Evolutionary conservation across 2,329 filamentous ascomycete genomes (phyloP).

Genomic region (Apiospora rasikravindrae): DNA sequence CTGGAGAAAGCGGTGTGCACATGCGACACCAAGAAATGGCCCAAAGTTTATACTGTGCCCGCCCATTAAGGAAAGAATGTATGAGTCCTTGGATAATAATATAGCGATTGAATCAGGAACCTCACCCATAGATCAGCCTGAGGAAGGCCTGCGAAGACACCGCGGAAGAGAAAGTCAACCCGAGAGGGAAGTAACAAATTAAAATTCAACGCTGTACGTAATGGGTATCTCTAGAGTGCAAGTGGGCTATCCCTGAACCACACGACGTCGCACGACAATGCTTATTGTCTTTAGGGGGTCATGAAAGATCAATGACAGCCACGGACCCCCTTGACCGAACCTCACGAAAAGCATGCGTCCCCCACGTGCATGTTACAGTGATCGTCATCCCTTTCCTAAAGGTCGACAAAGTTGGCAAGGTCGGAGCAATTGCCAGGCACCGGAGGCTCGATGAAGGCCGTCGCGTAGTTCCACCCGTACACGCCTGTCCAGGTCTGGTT

Average conservation of each 20-base stretch:
- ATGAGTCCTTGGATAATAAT: not conserved
- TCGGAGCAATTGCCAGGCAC: constrained; percentile 11
- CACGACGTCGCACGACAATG: too few species aligned
- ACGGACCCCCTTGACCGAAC: not conserved
- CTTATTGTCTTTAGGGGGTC: not conserved
- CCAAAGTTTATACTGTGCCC: too few species aligned
- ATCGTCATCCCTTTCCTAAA: not conserved
- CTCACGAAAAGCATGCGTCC: not conserved
- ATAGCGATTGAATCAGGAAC: not conserved
- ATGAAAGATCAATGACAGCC: not conserved
- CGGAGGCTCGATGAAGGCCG: constrained; percentile 33
- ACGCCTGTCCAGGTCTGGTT: constrained; percentile 27
- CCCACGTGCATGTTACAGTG: too few species aligned
- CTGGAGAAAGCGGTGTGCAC: too few species aligned
- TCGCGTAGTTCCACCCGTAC: constrained; percentile 32
- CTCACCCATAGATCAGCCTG: not conserved
- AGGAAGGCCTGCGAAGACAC: not conserved
- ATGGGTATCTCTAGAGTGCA: not conserved
- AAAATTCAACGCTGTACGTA: not conserved
- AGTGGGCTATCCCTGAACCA: not conserved
- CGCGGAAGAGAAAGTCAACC: not conserved
- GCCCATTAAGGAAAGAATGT: too few species aligned
- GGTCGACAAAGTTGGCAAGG: not conserved
- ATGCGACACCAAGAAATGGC: too few species aligned
- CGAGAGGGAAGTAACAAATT: not conserved